These are phyloP conservation scores for Elsinoe australis DNA, from an alignment of 2,329 filamentous ascomycete genomes.

Conservation along the genomic window DNA sequence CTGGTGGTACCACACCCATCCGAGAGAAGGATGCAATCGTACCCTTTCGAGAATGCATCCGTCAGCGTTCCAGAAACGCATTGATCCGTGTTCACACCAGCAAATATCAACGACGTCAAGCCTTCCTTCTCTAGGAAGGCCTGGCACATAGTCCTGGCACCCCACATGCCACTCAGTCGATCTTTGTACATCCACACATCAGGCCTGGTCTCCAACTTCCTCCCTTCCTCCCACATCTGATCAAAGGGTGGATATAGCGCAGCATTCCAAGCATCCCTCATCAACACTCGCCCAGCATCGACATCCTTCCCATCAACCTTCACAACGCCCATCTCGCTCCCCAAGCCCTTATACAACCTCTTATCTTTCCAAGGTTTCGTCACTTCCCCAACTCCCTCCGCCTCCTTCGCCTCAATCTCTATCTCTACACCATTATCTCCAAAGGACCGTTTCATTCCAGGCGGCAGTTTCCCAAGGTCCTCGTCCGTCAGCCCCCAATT, in stretches of 20 bases:
- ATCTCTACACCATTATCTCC: slow-evolving; percentile 28
- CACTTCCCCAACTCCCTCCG: slow-evolving; percentile 20
- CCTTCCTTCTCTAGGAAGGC: slow-evolving; percentile 36
- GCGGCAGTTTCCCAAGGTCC: slow-evolving; percentile 34
- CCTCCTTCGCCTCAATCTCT: slow-evolving; percentile 15
- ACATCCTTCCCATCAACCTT: slow-evolving; percentile 32
- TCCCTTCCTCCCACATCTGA: slow-evolving; percentile 30
- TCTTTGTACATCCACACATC: slow-evolving; percentile 52
- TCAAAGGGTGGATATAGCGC: slow-evolving; percentile 44
- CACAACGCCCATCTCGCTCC: slow-evolving; percentile 24
- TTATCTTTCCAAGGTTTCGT: slow-evolving; percentile 23
- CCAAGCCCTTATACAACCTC: slow-evolving; percentile 29
- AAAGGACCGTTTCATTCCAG: slow-evolving; percentile 42
- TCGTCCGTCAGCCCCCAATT: slow-evolving; percentile 38
- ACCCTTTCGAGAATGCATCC: slow-evolving; percentile 50
- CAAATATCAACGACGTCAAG: slow-evolving; percentile 47
- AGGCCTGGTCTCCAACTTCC: slow-evolving; percentile 24
- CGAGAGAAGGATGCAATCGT: slow-evolving; percentile 49
- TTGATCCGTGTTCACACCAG: slow-evolving; percentile 56
- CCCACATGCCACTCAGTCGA: slow-evolving; percentile 52
- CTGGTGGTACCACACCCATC: slow-evolving; percentile 50
- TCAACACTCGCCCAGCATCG: slow-evolving; percentile 41
- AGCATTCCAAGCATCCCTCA: slow-evolving; percentile 51
- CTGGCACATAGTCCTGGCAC: slow-evolving; percentile 37
- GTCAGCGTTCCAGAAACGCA: slow-evolving; percentile 51